These are phyloP conservation scores for Paecilomyces dactylethromorphus DNA, from an alignment of 2,329 filamentous ascomycete genomes.

Conservation along the genomic window DNA sequence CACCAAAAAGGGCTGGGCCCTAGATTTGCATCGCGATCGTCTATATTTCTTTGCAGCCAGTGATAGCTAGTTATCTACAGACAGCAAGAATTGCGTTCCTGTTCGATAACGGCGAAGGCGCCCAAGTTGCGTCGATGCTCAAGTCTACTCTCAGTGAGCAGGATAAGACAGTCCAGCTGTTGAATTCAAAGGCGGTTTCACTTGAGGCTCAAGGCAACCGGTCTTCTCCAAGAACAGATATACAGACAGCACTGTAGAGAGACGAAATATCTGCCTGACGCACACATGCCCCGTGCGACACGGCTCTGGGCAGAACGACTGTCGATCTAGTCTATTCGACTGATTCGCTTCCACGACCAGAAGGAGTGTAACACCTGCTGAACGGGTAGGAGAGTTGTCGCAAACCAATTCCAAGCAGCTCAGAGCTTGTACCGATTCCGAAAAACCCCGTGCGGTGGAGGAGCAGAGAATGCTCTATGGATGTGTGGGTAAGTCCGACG, in stretches of 20 bases:
- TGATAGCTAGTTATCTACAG: no score
- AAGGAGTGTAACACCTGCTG: neutral
- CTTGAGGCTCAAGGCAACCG: neutral
- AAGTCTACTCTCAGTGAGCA: neutral
- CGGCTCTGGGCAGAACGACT: neutral
- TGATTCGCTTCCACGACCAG: neutral
- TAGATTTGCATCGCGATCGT: constrained; percentile 30
- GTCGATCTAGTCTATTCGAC: neutral
- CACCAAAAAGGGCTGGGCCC: constrained; percentile 17
- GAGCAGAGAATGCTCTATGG: neutral
- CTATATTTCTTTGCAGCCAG: neutral
- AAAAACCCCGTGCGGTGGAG: neutral
- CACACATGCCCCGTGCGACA: neutral
- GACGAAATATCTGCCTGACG: neutral
- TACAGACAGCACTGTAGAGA: neutral
- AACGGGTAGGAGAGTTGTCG: neutral
- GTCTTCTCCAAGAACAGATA: neutral
- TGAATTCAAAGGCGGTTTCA: neutral
- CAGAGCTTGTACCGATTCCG: neutral
- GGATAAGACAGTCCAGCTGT: neutral
- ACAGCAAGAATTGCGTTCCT: neutral
- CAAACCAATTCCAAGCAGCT: neutral
- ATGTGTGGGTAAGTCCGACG: neutral
- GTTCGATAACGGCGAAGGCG: no score
- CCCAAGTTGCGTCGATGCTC: neutral